A percentile compares a stretch with the other conserved stretches of the same genome.
Conservation (phyloP, 345 rosid genomes). For the Citropsis articulata region DNA sequence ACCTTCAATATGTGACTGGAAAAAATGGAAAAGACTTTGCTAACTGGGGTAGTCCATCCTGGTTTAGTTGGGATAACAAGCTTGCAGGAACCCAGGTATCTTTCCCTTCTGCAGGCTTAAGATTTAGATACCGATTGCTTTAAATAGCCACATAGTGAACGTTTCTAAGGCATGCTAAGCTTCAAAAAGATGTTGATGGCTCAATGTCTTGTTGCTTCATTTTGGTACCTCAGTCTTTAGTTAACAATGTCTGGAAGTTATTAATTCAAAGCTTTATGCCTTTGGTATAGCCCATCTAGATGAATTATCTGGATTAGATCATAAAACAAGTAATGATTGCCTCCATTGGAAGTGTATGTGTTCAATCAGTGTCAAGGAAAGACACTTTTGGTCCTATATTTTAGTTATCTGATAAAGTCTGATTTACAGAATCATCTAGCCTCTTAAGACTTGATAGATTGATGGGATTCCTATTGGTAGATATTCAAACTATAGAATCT, state of each 20-base stretch:
- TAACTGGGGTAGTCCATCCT: constrained; percentile 77
- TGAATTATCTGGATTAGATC: not conserved
- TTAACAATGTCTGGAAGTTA: not conserved
- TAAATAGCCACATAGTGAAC: not conserved
- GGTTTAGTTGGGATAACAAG: constrained; percentile 99
- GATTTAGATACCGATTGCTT: not conserved
- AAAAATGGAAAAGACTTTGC: constrained; percentile 63
- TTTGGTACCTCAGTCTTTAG: not conserved
- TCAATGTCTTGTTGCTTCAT: not conserved
- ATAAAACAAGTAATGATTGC: not conserved
- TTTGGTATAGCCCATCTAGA: not conserved
- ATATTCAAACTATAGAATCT: not conserved
- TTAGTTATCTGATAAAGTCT: not conserved
- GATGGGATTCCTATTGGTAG: not conserved
- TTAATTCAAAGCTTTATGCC: not conserved
- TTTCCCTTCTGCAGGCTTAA: not conserved
- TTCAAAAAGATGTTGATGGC: not conserved
- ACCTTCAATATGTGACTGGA: constrained; percentile 64
- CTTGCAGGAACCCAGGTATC: constrained; percentile 91
- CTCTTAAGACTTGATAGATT: not conserved
- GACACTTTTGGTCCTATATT: not conserved
- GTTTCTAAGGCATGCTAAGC: not conserved
- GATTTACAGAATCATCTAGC: not conserved
- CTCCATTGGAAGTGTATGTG: not conserved
- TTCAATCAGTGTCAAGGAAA: not conserved